Evolutionary conservation across 2,329 filamentous ascomycete genomes (phyloP).

Genomic region (Penicillium sp.): DNA sequence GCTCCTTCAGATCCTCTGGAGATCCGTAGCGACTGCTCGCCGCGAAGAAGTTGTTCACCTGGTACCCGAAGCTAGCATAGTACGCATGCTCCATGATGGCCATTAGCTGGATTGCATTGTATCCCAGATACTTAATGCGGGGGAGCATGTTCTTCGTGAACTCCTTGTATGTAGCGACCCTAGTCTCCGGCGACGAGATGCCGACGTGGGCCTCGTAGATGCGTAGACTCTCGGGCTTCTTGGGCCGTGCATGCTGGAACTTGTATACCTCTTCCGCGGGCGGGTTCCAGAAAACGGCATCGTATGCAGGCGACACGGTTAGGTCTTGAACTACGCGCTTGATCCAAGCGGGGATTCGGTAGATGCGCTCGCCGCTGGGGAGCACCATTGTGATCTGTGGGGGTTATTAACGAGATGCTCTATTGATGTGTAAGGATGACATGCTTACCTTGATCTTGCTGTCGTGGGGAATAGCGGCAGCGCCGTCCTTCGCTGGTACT

Average conservation of each 20-base stretch:
- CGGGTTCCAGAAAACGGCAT: constrained; percentile 96
- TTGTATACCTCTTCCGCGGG: constrained; percentile 71
- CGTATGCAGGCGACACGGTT: constrained; percentile 83
- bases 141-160: constrained; percentile 92
- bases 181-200: constrained; percentile 86
- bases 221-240: constrained; percentile 79
- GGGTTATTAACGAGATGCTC: neutral
- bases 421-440: too few relatives aligned
- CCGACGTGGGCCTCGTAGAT: constrained; percentile 99
- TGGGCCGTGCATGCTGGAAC: constrained; percentile 79
- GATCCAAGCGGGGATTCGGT: constrained; percentile 94
- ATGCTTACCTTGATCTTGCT: constrained; percentile 82
- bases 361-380: constrained; percentile 74
- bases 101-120: constrained; percentile 98
- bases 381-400: constrained; percentile 76
- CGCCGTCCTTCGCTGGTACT: constrained; percentile 69
- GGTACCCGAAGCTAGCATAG: constrained; percentile 98
- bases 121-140: constrained; percentile 83
- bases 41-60: constrained; percentile 98
- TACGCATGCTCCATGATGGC: constrained; percentile 99
- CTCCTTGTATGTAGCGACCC: constrained; percentile 93
- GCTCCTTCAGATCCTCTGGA: constrained; percentile 92
- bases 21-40: constrained; percentile 92
- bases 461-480: constrained; percentile 81
- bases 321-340: constrained; percentile 95